These are phyloP conservation scores for Myxozyma melibiosi DNA, from an alignment of 805 yeast species.

Conservation along the genomic window DNA sequence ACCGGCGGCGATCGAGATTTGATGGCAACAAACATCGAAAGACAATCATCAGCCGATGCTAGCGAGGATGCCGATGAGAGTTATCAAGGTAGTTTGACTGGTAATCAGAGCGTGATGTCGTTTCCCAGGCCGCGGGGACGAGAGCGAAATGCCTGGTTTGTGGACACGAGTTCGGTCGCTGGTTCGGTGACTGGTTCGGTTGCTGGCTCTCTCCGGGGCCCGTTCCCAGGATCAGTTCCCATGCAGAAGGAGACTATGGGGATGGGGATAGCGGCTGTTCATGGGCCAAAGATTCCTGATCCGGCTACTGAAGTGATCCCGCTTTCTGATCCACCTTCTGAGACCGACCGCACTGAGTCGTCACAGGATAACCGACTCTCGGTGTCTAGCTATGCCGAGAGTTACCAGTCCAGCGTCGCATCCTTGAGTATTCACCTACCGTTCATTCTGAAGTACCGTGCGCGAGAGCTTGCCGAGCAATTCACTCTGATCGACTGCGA, in stretches of 20 bases:
- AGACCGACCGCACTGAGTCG: background rate
- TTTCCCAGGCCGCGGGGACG: background rate
- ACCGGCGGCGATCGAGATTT: background rate
- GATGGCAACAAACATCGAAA: too few species aligned
- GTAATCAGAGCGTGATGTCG: background rate
- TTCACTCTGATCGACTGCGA: slow-evolving; percentile 87
- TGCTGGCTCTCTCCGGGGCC: too few species aligned
- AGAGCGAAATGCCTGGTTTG: slow-evolving; percentile 24
- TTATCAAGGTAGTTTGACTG: background rate
- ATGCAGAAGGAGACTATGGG: slow-evolving; percentile 10
- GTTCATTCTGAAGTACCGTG: slow-evolving; percentile 72
- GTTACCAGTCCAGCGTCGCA: slow-evolving; percentile 23
- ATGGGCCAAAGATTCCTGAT: too few species aligned
- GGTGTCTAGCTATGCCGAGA: slow-evolving; percentile 7
- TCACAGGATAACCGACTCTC: background rate
- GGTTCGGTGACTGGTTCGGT: background rate
- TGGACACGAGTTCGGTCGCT: background rate
- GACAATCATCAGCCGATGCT: too few species aligned
- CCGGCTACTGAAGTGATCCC: too few species aligned
- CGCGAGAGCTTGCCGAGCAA: slow-evolving; percentile 72
- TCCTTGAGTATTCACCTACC: slow-evolving; percentile 61
- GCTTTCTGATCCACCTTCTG: background rate
- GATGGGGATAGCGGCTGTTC: too few species aligned
- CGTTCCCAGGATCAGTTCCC: slow-evolving; percentile 8
- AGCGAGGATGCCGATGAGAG: background rate